Percentiles rank a stretch among this genome's conserved stretches.
phyloP scores from a whole-genome alignment of 2,329 filamentous ascomycete species.

The Aurifilum marmelostoma region DNA sequence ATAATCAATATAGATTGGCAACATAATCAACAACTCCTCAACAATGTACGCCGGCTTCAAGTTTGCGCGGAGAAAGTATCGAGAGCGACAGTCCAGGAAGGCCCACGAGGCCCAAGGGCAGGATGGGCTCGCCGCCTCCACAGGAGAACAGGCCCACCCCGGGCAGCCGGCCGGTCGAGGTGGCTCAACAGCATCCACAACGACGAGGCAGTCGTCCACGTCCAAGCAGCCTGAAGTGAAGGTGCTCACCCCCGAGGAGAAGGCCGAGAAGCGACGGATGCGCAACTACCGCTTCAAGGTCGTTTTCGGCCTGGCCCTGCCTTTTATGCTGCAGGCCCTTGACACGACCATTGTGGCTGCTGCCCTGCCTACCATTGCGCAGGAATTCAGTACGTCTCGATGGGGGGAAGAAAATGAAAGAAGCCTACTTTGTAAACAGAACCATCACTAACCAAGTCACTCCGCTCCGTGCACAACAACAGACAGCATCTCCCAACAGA shows the following conservation, averaged over 20 bases:
- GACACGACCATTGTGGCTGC: constrained; percentile 67
- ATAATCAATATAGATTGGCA: not conserved
- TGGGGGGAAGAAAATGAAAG: not conserved
- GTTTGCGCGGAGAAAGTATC: constrained; percentile 32
- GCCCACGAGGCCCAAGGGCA: not conserved
- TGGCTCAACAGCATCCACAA: not conserved
- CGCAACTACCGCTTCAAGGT: constrained; percentile 59
- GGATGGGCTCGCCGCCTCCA: not conserved
- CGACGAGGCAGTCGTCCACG: not conserved
- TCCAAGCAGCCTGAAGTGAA: constrained; percentile 7
- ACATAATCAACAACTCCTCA: constrained; percentile 5
- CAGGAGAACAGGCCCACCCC: constrained; percentile 8
- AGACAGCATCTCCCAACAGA: constrained; percentile 61
- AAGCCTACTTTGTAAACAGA: too few relatives aligned
- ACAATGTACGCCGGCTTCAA: constrained; percentile 34
- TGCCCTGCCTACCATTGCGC: constrained; percentile 64
- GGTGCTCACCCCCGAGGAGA: constrained; percentile 32
- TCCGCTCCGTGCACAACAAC: not conserved
- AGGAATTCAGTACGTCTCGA: constrained; percentile 57
- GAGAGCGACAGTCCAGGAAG: constrained; percentile 22
- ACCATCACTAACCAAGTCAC: constrained; percentile 8
- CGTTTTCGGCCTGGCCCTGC: constrained; percentile 60
- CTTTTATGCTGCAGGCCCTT: constrained; percentile 64
- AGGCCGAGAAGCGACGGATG: constrained; percentile 39
- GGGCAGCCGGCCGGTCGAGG: not conserved